Conservation (phyloP, 768 basidiomycete species). For the Melanogaster broomeanus region DNA sequence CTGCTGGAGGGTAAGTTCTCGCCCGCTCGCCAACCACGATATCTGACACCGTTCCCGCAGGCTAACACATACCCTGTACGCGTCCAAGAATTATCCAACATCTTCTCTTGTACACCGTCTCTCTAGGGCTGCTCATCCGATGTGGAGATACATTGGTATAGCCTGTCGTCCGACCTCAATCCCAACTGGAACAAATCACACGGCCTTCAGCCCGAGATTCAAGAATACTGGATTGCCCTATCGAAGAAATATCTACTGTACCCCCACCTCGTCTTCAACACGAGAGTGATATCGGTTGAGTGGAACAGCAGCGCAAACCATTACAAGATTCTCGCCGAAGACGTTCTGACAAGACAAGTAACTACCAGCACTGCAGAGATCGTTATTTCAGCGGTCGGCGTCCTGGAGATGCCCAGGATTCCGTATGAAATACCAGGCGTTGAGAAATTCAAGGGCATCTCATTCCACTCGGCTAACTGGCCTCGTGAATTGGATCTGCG, state of each 20-base stretch:
- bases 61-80: constrained; percentile 30
- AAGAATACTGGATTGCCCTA: constrained; percentile 44
- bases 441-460: constrained; percentile 44
- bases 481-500: constrained; percentile 38
- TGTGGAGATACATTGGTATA: constrained; percentile 43
- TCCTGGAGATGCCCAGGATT: constrained; percentile 46
- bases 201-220: constrained; percentile 43
- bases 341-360: constrained; percentile 33
- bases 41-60: constrained; percentile 16
- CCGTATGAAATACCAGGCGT: constrained; percentile 37
- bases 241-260: constrained; percentile 44
- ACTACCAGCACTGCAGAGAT: constrained; percentile 41
- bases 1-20: constrained; percentile 49
- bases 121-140: constrained; percentile 48
- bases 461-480: constrained; percentile 60
- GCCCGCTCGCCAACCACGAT: background rate
- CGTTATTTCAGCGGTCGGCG: constrained; percentile 51
- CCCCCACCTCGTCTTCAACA: constrained; percentile 43
- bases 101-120: background rate
- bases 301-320: constrained; percentile 42
- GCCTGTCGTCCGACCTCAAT: constrained; percentile 49
- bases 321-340: constrained; percentile 39
- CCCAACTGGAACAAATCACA: constrained; percentile 46
- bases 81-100: background rate
- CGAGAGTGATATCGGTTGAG: constrained; percentile 41